phyloP scores from a whole-genome alignment of 75 land plant genomes.

The Cryptomeria japonica region DNA sequence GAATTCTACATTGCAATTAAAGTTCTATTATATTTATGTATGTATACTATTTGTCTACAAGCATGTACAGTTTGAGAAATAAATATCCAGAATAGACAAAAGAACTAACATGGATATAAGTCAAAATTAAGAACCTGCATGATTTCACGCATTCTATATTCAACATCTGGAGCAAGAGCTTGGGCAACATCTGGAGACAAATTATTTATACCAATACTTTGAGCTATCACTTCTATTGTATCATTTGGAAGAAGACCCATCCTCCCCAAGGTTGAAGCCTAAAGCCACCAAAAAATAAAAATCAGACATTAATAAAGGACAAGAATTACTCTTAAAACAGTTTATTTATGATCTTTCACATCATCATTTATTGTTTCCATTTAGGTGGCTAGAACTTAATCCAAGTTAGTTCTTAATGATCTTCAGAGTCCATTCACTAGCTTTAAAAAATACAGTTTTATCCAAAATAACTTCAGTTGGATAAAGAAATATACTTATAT shows the following conservation, averaged over 20 bases:
- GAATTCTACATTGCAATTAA: not conserved
- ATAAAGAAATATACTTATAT: not conserved
- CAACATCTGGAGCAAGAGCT: constrained; percentile 93
- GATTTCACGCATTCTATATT: constrained; percentile 94
- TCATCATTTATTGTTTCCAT: not conserved
- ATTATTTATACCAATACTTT: constrained; percentile 85
- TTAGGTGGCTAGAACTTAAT: not conserved
- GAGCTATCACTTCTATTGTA: constrained; percentile 87
- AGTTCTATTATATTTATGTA: not conserved
- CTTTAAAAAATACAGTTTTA: too few relatives aligned
- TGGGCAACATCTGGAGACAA: constrained; percentile 76
- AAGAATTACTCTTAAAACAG: not conserved
- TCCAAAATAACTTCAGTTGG: not conserved
- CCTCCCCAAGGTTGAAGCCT: constrained; percentile 10
- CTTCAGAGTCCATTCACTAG: not conserved
- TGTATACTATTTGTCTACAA: not conserved
- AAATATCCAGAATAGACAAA: not conserved
- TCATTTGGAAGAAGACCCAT: constrained; percentile 94
- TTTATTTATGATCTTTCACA: not conserved
- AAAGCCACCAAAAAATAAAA: not conserved
- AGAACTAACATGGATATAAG: not conserved
- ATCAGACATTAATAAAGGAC: not conserved
- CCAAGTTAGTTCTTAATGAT: not conserved
- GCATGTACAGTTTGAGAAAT: not conserved
- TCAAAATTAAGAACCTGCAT: constrained; percentile 67